phyloP scores from a whole-genome alignment of 2,329 filamentous ascomycete genomes.

The Botryosphaeria dothidea region DNA sequence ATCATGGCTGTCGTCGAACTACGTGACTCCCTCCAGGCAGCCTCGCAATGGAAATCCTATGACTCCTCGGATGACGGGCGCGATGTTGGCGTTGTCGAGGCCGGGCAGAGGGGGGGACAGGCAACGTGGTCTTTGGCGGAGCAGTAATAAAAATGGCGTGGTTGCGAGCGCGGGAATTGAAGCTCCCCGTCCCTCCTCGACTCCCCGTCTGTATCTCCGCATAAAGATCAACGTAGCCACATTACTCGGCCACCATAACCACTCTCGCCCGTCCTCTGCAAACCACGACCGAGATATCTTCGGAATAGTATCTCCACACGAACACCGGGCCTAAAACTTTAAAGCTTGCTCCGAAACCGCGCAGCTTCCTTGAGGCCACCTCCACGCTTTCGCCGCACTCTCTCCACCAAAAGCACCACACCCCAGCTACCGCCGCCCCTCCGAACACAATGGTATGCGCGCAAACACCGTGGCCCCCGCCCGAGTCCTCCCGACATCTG shows the following conservation, averaged over 20 bases:
- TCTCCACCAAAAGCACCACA: background rate
- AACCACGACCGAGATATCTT: background rate
- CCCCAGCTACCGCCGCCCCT: background rate
- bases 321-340: background rate
- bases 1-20: background rate
- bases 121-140: constrained; percentile 17
- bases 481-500: background rate
- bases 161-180: constrained; percentile 1
- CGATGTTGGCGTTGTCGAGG: background rate
- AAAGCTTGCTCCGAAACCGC: background rate
- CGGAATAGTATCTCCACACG: background rate
- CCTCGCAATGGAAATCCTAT: background rate
- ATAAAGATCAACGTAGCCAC: constrained; percentile 15
- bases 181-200: background rate
- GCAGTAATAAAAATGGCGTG: background rate
- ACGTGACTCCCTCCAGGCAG: constrained; percentile 1
- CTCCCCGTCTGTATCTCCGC: constrained; percentile 8
- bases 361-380: constrained; percentile 1
- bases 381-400: constrained; percentile 6
- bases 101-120: background rate
- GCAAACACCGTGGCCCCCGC: background rate
- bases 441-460: constrained; percentile 3
- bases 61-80: constrained; percentile 1
- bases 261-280: background rate
- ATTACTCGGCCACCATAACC: background rate